Evolutionary conservation across 176 grass and related monocot genomes (phyloP), one percentile per base, ranked within the genome.

Genomic region (Lolium multiflorum): DNA sequence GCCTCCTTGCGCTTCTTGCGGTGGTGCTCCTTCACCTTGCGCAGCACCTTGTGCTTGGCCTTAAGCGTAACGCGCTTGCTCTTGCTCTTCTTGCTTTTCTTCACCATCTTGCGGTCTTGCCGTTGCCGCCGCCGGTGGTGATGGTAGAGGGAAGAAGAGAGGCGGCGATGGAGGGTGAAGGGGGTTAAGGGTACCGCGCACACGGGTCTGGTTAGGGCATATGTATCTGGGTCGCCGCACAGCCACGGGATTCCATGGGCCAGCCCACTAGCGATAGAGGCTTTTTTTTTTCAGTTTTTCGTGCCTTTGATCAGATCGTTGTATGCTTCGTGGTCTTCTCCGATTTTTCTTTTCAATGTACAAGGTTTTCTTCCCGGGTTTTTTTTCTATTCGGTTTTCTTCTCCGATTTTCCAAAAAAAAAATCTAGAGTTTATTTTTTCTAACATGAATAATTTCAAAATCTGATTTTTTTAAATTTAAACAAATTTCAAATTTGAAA

Each of bases 71-170:
- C 68, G 51, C 94, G 93, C 92, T 99, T 99, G 83, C 97, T 99
- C 85, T 99, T 99, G 84, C 94, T 98, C 87, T 98, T 98, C 90
- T 98, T 98, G 58, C 96, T 98, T 80, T 87, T 89, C 89, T 98
- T 98, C 79, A 90, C 88, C 93, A 98, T 98, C 79, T 87, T 80
- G 84, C 15, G 24, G 46, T 98, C 79, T 87, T 80, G 84, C 15
- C 44, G 46, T 24, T 24, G 60, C 8, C 22, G 35, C 20, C 50
- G 81, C 31, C 18, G 28, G 7, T 28, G 62, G 1, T 11, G 38
- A 16, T 59, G 54, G 54, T 11, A 25, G 5, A 16, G 16, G 16
- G 26, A 39, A 10, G 15, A 11, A 9, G 41, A 14, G 41, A 83
- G 24, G 15, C 28, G 65, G 65, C 28, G 28, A 28, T 0, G 31